Conservation (phyloP, 257 asterid species). For the Gentiana macrophylla region DNA sequence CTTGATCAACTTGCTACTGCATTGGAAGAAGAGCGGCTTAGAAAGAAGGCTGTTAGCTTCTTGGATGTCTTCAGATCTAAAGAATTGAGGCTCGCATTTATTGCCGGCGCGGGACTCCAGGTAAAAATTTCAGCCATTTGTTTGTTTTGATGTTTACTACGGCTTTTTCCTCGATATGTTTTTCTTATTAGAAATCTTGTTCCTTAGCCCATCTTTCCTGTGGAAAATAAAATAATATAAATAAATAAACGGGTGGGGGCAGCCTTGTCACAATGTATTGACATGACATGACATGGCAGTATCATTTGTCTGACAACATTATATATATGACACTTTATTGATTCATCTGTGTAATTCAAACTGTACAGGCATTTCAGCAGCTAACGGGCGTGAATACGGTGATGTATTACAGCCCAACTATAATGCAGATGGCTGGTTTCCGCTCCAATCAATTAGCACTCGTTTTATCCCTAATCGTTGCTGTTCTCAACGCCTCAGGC, state of each 20-base stretch:
- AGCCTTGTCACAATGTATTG: too few relatives aligned
- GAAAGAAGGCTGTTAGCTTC: constrained; percentile 39
- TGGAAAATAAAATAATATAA: background rate
- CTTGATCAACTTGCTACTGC: constrained; percentile 72
- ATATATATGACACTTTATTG: too few relatives aligned
- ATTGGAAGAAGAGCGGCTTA: constrained; percentile 60
- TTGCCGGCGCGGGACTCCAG: constrained; percentile 92
- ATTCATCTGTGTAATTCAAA: background rate
- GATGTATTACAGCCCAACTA: constrained; percentile 92
- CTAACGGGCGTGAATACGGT: constrained; percentile 86
- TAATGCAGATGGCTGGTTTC: constrained; percentile 96
- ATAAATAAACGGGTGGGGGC: too few relatives aligned
- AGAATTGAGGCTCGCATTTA: constrained; percentile 78
- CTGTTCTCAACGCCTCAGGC: constrained; percentile 68
- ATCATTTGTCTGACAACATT: too few relatives aligned
- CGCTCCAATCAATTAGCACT: constrained; percentile 72
- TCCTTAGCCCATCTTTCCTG: too few relatives aligned
- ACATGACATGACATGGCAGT: too few relatives aligned
- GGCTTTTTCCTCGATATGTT: background rate
- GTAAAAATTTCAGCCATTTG: constrained; percentile 15
- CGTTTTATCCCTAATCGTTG: constrained; percentile 62
- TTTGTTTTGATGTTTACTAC: background rate
- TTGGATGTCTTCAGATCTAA: constrained; percentile 57
- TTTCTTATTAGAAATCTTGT: background rate
- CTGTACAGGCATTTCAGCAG: constrained; percentile 87